Evolutionary conservation across 345 rosid species (phyloP), one percentile per base, ranked within the genome.

Genomic region (Rhizophora mangle): DNA sequence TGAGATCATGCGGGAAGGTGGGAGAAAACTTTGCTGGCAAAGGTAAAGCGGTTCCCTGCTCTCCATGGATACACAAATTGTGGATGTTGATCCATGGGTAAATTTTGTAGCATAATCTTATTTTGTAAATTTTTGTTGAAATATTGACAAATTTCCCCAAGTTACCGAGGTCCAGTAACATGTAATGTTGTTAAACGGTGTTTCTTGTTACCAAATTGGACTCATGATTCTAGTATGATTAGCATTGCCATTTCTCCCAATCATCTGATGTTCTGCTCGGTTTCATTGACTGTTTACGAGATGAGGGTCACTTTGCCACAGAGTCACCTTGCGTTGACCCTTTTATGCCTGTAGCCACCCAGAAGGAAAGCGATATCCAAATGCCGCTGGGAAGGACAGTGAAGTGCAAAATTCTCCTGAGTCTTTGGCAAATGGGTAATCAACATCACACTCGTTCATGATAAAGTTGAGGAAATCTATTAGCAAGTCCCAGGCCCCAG

Each of bases 1-100:
- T 79, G 94, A 93, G 80, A 87, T 87, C 43, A 76, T 91, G 87
- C 88, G 87, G 19, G 97, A 91, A 57, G 98, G 96, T 71, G 89
- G 88, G 46, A 91, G 82, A 74, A 91, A 85, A 71, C 88, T 89
- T 63, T 84, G 82, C 79, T 87, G 89, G 90, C 92, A 74, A 73
- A 82, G 88, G 81, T 85, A 80, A 80, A 56, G 68, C 71, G 30
- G 55, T 30, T 9, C 37, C 37, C 37, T 34, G 9, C 10, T 2
- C 37, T 8, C 37, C 37, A 34, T 34, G 37, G 58, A 43, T 20
- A 62, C 60, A 36, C 69, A 43, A 70, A 57, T 68, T 80, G 77
- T 53, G 73, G 67, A 61, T 52, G 34, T n/a, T 56, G 20, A 19
- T 56, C 31, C 34, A 24, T 16, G 73, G 65, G 53, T 54, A 57